Conservation (phyloP, 225 moss, liverwort and hornwort genomes). For the Antitrichia curtipendula region DNA sequence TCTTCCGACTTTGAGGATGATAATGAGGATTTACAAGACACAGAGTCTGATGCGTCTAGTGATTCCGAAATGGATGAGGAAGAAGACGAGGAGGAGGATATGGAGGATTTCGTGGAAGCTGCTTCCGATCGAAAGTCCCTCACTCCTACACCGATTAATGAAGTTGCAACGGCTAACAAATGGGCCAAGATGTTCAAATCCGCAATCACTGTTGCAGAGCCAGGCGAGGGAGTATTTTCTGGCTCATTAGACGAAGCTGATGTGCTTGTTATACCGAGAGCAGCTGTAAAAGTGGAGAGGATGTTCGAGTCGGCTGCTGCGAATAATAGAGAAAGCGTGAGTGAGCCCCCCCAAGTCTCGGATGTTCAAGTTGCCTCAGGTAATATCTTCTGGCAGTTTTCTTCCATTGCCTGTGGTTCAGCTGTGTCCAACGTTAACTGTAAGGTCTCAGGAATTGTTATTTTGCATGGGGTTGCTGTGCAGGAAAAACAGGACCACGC, state of each 20-base stretch:
- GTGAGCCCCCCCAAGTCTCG: neutral
- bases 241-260: conserved; percentile 24
- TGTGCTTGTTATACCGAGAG: neutral
- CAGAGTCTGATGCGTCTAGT: neutral
- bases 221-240: conserved; percentile 25
- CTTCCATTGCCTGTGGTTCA: neutral
- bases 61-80: conserved; percentile 5
- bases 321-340: neutral
- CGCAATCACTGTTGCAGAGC: conserved; percentile 9
- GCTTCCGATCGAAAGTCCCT: neutral
- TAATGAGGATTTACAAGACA: neutral
- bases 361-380: neutral
- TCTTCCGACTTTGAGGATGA: conserved; percentile 8
- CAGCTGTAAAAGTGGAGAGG: neutral
- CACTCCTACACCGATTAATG: neutral
- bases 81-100: conserved; percentile 10
- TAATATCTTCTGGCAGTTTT: neutral
- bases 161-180: conserved; percentile 15
- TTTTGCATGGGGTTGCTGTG: neutral
- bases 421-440: neutral
- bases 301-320: conserved; percentile 21
- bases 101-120: conserved; percentile 4
- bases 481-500: neutral
- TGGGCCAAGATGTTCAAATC: conserved; percentile 41
- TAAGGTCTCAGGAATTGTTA: neutral